Percentiles rank a stretch among this genome's conserved stretches.
phyloP scores from a whole-genome alignment of 768 basidiomycete species.

The Macrolepiota dolichaula region DNA sequence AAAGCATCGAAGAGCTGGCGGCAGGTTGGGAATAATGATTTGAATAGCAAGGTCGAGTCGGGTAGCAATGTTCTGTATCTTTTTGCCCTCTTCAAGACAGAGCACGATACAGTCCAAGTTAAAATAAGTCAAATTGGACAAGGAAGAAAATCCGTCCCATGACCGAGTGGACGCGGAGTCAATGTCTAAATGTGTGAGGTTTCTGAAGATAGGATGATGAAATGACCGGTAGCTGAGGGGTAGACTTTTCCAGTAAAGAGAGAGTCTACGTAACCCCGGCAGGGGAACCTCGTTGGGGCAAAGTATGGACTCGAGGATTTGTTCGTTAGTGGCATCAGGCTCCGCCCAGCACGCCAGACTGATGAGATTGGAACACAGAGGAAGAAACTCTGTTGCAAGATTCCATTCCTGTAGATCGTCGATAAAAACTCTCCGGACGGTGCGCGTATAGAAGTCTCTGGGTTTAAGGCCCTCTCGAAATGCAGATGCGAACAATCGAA shows the following conservation, averaged over 20 bases:
- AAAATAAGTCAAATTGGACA: not conserved
- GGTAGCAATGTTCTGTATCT: not conserved
- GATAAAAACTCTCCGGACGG: not conserved
- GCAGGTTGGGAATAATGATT: not conserved
- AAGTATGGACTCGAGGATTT: slow-evolving; percentile 2
- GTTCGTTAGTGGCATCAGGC: not conserved
- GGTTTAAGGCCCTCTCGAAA: not conserved
- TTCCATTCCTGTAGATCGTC: not conserved
- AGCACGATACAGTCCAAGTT: not conserved
- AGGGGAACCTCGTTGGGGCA: not conserved
- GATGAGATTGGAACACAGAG: not conserved
- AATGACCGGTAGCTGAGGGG: not conserved
- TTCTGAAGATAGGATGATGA: slow-evolving; percentile 1
- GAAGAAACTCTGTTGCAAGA: not conserved
- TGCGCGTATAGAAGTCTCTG: slow-evolving; percentile 1
- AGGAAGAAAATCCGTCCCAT: not conserved
- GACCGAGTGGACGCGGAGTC: not conserved
- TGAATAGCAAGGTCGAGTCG: not conserved
- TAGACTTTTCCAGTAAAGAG: slow-evolving; percentile 2
- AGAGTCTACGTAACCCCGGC: slow-evolving; percentile 3
- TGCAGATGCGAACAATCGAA: not conserved
- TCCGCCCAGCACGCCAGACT: slow-evolving; percentile 5
- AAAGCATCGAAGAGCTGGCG: slow-evolving; percentile 1
- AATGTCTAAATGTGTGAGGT: slow-evolving; percentile 7
- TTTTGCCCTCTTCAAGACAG: not conserved